These are phyloP conservation scores for Penicillium antarcticum DNA, from an alignment of 495 filamentous ascomycete genomes.

Conservation along the genomic window DNA sequence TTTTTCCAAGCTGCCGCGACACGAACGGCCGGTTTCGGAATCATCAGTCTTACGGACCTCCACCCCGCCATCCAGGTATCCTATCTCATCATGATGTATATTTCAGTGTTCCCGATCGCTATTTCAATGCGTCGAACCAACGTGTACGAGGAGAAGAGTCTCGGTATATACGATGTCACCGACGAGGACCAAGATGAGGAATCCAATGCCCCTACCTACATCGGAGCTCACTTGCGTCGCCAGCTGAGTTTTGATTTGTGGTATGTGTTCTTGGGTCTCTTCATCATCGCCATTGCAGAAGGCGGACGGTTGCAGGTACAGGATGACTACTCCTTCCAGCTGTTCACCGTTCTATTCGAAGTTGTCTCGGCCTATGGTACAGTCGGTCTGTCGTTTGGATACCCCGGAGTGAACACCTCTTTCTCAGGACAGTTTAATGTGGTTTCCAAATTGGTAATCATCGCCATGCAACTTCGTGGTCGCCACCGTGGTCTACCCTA, in stretches of 20 bases:
- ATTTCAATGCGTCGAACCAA: conserved; percentile 92
- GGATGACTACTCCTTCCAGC: conserved; percentile 62
- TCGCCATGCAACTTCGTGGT: conserved; percentile 90
- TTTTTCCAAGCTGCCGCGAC: conserved; percentile 86
- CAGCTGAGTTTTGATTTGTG: conserved; percentile 94
- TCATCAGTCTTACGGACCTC: conserved; percentile 68
- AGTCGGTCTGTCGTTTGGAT: conserved; percentile 86
- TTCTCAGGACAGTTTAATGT: conserved; percentile 77
- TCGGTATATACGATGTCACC: conserved; percentile 66
- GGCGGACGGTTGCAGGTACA: conserved; percentile 56
- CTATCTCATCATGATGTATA: conserved; percentile 99
- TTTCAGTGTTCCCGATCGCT: conserved; percentile 92
- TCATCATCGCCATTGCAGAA: conserved; percentile 84
- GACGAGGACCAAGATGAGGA: conserved; percentile 42
- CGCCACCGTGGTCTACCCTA: conserved; percentile 91
- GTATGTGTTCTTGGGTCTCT: conserved; percentile 87
- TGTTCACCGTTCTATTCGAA: conserved; percentile 86
- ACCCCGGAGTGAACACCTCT: conserved; percentile 66
- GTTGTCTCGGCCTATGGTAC: conserved; percentile 92
- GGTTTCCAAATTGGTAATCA: conserved; percentile 85
- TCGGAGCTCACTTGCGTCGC: conserved; percentile 80
- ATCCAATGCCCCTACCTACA: conserved; percentile 67
- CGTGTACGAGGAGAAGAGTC: conserved; percentile 91
- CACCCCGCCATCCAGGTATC: conserved; percentile 93
- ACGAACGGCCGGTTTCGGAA: conserved; percentile 81